phyloP scores from a whole-genome alignment of 805 yeast species.

The Hanseniaspora pseudoguilliermondii region DNA sequence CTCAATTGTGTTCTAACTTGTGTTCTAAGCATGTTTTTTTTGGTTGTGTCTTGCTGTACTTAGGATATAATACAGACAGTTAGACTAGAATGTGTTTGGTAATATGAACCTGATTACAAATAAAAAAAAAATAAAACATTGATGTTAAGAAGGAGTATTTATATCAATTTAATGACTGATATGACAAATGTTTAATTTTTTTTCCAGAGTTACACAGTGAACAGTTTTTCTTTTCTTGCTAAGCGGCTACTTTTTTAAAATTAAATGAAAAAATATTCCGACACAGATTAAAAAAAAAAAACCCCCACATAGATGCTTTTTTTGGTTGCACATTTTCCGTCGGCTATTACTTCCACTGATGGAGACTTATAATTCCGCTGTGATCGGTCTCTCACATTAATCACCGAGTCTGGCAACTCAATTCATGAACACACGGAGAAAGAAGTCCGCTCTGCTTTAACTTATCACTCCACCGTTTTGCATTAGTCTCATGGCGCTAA shows the following conservation, averaged over 20 bases:
- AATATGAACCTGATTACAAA: too few relatives aligned
- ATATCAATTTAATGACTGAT: neutral
- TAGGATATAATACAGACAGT: neutral
- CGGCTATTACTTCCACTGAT: too few relatives aligned
- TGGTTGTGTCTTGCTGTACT: neutral
- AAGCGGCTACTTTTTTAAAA: too few relatives aligned
- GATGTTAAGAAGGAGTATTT: neutral
- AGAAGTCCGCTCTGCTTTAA: neutral
- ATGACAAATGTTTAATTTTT: too few relatives aligned
- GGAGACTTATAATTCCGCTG: too few relatives aligned
- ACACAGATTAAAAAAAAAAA: neutral
- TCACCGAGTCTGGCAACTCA: neutral
- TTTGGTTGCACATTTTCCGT: neutral
- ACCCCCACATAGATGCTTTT: neutral
- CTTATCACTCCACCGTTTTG: neutral
- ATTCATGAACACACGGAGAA: neutral
- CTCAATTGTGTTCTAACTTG: slow-evolving; percentile 1
- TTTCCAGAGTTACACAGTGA: too few relatives aligned
- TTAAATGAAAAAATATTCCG: too few relatives aligned
- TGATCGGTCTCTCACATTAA: neutral
- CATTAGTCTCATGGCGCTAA: too few relatives aligned
- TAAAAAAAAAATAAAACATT: neutral
- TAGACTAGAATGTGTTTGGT: neutral
- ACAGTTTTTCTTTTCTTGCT: too few relatives aligned
- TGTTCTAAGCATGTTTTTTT: slow-evolving; percentile 6